Base-by-base conservation (phyloP, 768 basidiomycete species). In the Mycena capillaripes region DNA sequence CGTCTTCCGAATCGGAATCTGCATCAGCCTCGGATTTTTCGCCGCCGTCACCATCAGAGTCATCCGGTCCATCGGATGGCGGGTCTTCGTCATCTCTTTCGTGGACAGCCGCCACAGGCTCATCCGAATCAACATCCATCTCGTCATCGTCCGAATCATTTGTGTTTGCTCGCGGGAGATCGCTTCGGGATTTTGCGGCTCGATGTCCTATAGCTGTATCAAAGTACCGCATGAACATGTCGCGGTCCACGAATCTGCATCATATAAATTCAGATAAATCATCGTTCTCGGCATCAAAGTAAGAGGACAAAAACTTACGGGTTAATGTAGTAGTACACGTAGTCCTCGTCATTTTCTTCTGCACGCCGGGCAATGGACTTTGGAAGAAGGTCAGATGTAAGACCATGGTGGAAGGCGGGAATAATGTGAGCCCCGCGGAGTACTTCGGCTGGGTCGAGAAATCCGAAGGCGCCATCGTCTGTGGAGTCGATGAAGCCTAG, bases 201-300 rank as follows among this genome's bases (percentile, higher is more conserved):
- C 52, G 27, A 23, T 68, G 66, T 0, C 66, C 66, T 1, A 60
- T 44, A 12, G 32, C 66, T 0, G 29, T 46, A 1, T 29, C 57
- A 21, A 44, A 34, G 14, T 68, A 68, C 10, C 66, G 46, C 60
- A n/a, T n/a, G n/a, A n/a, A n/a, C n/a, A n/a, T n/a, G n/a, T n/a
- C n/a, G n/a, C n/a, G n/a, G n/a, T n/a, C 57, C 1, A 58, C 57
- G 27, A 56, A 48, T 6, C 34, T 36, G 34, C 34, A 12, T 12
- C 12, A 12, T 6, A 36, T 36, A 36, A 30, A 32, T 1, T 56
- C n/a, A n/a, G n/a, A n/a, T n/a, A n/a, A n/a, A n/a, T n/a, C n/a
- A n/a, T 10, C 3, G 11, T 58, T 25, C 2, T 5, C 9, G 9
- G n/a, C 5, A 48, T 9, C 14, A 34, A 32, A 27, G 11, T 8